Evolutionary conservation across 345 rosid genomes (phyloP).

Genomic region (Lenwebbia sp.): DNA sequence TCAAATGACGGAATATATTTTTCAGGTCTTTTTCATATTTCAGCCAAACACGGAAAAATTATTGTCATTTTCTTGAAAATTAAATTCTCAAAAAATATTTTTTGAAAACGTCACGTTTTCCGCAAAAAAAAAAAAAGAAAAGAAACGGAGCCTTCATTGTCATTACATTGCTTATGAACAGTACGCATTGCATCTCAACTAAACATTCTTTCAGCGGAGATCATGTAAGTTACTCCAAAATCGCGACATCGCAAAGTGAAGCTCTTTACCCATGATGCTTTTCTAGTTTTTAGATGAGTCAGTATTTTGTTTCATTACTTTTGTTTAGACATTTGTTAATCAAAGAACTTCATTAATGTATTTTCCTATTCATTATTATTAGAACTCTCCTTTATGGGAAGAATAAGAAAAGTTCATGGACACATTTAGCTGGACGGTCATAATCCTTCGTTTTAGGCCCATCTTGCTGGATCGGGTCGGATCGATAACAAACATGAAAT

Average conservation of each 20-base stretch:
- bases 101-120: no score
- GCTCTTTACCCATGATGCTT: background rate
- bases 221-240: background rate
- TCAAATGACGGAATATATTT: no score
- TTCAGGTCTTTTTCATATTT: no score
- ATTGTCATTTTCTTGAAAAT: no score
- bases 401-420: background rate
- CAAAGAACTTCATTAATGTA: background rate
- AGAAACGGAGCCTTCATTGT: no score
- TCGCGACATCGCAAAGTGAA: fast-evolving
- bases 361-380: background rate
- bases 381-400: background rate
- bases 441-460: background rate
- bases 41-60: no score
- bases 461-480: background rate
- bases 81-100: no score
- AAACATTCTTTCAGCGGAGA: background rate
- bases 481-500: background rate
- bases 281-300: background rate
- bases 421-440: background rate
- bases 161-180: background rate
- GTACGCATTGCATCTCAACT: fast-evolving
- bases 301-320: background rate
- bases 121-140: no score
- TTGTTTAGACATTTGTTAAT: background rate